Evolutionary conservation across 805 yeast genomes (phyloP), one percentile per base, ranked within the genome.

Genomic region (Yueomyces sp.): DNA sequence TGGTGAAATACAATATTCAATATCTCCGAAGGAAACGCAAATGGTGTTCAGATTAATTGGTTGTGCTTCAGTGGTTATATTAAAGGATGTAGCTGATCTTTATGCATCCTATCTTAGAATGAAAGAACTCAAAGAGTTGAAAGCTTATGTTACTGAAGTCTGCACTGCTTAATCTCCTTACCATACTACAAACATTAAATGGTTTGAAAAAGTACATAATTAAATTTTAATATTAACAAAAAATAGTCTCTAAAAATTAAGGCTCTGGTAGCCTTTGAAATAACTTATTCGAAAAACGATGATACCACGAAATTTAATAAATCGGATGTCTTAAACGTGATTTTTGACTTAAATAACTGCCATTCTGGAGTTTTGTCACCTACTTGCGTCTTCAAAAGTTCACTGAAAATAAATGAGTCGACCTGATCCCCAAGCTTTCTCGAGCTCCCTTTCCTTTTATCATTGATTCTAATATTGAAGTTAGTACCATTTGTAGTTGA

Each of bases 401-500:
- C 79, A 53, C 85, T 92, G 44, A 90, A 68, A 0, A 84, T 72
- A 26, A 90, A 58, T 9, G 74, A 68, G 36, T 69, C 69, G 9
- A 67, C 57, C 0, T 69, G 68, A 12, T 51, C 53, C 7, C 44
- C 28, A 39, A 48, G 50, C 12, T 39, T 49, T 31, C 47, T 54
- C n/a, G 50, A 56, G 3, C 52, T 45, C 4, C 57, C 55, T 40
- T 57, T 59, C 36, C 63, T 55, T 38, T 50, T 57, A 42, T 66
- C 71, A 32, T 63, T 56, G n/a, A 80, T 73, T 26, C 76, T 81
- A 29, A 79, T 74, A 36, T 76, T 77, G 39, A 78, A 82, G n/a
- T 79, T 71, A 2, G 79, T 66, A 5, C 86, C 88, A 56, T 73
- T 76, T 3, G 85, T 76, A 7, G 85, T 83, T 42, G 88, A 92